Conservation (phyloP, 2,329 filamentous ascomycete species). For the Fusarium sp. region DNA sequence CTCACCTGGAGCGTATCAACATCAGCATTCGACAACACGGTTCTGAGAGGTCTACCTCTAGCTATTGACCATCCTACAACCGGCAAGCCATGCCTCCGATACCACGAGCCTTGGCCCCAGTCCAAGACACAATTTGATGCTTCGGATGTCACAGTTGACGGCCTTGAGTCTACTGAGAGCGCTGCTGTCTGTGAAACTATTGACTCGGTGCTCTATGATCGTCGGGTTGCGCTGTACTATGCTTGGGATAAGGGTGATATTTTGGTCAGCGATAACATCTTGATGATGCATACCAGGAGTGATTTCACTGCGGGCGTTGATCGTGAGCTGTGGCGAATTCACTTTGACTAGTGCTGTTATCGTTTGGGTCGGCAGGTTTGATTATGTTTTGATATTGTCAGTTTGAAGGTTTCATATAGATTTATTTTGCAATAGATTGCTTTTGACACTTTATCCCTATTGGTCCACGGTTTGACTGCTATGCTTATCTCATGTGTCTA, state of each 20-base stretch:
- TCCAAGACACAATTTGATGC: slow-evolving; percentile 61
- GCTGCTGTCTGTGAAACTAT: slow-evolving; percentile 51
- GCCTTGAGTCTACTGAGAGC: slow-evolving; percentile 43
- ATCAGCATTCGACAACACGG: slow-evolving; percentile 55
- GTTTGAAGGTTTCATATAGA: not conserved
- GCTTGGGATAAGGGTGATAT: slow-evolving; percentile 65
- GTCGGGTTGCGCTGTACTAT: slow-evolving; percentile 59
- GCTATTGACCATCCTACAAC: slow-evolving; percentile 57
- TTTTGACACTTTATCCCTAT: too few species aligned
- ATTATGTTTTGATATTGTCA: not conserved
- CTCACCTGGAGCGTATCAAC: slow-evolving; percentile 62
- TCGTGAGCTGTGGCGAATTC: slow-evolving; percentile 61
- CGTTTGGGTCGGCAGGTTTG: not conserved
- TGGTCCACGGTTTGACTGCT: too few species aligned
- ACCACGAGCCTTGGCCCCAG: slow-evolving; percentile 64
- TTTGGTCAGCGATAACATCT: slow-evolving; percentile 61
- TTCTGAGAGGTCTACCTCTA: slow-evolving; percentile 55
- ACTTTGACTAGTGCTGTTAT: slow-evolving; percentile 50
- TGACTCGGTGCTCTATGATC: slow-evolving; percentile 57
- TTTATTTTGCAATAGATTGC: not conserved
- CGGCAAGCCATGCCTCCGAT: slow-evolving; percentile 59
- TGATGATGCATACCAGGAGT: slow-evolving; percentile 60
- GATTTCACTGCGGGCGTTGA: slow-evolving; percentile 55
- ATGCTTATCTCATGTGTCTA: not conserved
- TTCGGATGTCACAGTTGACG: slow-evolving; percentile 55